phyloP scores from a whole-genome alignment of 1,139 yeast genomes.

The Torulaspora pretoriensis region DNA sequence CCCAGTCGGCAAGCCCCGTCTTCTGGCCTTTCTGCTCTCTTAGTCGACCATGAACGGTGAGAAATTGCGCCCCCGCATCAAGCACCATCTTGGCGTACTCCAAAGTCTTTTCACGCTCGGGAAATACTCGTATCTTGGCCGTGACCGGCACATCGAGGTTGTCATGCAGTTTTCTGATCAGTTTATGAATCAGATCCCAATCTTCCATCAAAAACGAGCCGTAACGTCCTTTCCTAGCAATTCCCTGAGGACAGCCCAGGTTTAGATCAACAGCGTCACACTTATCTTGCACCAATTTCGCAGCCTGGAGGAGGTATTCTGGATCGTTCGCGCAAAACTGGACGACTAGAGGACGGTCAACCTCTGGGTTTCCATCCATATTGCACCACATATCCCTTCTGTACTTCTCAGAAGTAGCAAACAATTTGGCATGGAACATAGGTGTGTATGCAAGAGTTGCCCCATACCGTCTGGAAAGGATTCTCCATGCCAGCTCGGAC shows the following conservation, averaged over 20 bases:
- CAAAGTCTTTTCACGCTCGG: slow-evolving; percentile 77
- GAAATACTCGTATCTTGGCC: slow-evolving; percentile 89
- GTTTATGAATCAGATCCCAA: slow-evolving; percentile 74
- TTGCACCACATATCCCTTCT: slow-evolving; percentile 68
- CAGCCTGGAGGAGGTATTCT: slow-evolving; percentile 74
- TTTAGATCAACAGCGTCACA: slow-evolving; percentile 97
- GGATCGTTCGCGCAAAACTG: slow-evolving; percentile 98
- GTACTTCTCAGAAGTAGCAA: slow-evolving; percentile 80
- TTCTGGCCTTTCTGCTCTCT: slow-evolving; percentile 96
- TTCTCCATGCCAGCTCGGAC: slow-evolving; percentile 92
- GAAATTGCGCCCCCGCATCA: slow-evolving; percentile 90
- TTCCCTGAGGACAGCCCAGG: slow-evolving; percentile 97
- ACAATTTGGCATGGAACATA: slow-evolving; percentile 89
- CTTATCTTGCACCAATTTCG: slow-evolving; percentile 67
- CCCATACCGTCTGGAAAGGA: slow-evolving; percentile 80
- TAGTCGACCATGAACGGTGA: slow-evolving; percentile 93
- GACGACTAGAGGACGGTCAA: slow-evolving; percentile 80
- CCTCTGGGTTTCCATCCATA: slow-evolving; percentile 61
- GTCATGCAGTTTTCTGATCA: slow-evolving; percentile 69
- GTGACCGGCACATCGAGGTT: slow-evolving; percentile 84
- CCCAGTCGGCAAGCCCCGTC: slow-evolving; percentile 96
- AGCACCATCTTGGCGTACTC: slow-evolving; percentile 89
- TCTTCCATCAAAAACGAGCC: slow-evolving; percentile 97
- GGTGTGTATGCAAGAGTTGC: slow-evolving; percentile 95
- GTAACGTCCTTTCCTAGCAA: slow-evolving; percentile 89